Evolutionary conservation across 2,329 filamentous ascomycete genomes (phyloP), one percentile per base, ranked within the genome.

Genomic region (Fusarium miscanthi): DNA sequence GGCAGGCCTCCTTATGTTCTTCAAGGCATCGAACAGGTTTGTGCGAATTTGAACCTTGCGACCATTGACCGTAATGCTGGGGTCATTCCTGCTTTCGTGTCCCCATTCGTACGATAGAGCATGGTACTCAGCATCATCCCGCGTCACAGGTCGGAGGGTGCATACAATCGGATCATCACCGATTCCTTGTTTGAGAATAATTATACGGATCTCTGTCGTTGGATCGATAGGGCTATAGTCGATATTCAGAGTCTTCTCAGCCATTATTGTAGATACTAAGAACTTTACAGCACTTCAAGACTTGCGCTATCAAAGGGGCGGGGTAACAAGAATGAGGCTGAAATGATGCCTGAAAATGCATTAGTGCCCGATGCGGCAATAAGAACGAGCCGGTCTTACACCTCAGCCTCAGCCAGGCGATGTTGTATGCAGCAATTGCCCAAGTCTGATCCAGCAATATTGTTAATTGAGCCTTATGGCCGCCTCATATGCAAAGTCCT

Each of bases 91-190:
- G 31, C 25, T 49, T 12, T 12, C 14, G 1, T 25, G 10, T 6
- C 21, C 25, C 33, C 56, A 49, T 25, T 59, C 42, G 13, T 59
- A 59, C 10, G 43, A 59, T 3, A 49, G 43, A 16, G 43, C 30
- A 27, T 60, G 17, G 16, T 42, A 49, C 21, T 33, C 5, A 2
- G 46, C 46, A 4, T 3, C 46, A 12, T 12, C 30, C 1, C 21
- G 46, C 0, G 3, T 13, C 1, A 19, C 46, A n/a, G 46, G 14
- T 4, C 2, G 0, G 21, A 49, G 46, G 21, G 6, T 4, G 5
- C 30, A 49, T 23, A 23, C 5, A 1, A 49, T 16, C 6, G 7
- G 1, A 17, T 33, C 46, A 4, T 17, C 1, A 6, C 1, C 21
- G 13, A 0, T 5, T 6, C 30, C 46, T 19, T 3, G 14, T 1